These are phyloP conservation scores for Paramecium caudatum DNA, from an alignment of 73 alveolate species.

Conservation along the genomic window DNA sequence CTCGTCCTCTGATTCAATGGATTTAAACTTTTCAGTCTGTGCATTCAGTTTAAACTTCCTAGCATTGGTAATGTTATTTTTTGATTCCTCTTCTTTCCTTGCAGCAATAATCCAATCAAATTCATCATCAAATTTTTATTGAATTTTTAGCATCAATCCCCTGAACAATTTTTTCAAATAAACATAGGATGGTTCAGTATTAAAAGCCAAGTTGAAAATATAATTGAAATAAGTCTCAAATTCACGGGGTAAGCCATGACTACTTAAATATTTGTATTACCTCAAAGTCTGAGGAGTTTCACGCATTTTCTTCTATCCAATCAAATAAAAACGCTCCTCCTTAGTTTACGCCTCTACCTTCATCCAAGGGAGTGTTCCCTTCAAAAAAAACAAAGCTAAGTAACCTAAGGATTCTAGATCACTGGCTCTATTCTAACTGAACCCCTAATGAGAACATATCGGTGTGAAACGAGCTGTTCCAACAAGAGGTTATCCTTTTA, in stretches of 20 bases:
- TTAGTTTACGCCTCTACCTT: conserved; percentile 86
- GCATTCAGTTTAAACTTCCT: neutral
- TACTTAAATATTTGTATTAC: neutral
- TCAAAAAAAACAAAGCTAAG: conserved; percentile 85
- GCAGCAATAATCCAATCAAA: conserved; percentile 84
- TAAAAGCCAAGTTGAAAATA: conserved; percentile 82
- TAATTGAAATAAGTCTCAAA: conserved; percentile 80
- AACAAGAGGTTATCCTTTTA: conserved; percentile 81
- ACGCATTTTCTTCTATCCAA: conserved; percentile 76
- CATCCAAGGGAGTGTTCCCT: conserved; percentile 94
- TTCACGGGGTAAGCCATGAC: conserved; percentile 84
- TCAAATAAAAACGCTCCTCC: conserved; percentile 77
- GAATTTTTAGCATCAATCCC: conserved; percentile 80
- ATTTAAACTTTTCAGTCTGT: neutral
- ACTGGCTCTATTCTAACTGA: conserved; percentile 90
- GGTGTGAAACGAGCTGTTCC: conserved; percentile 92
- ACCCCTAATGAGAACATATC: conserved; percentile 86
- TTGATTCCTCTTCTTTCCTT: neutral
- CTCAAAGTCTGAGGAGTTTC: conserved; percentile 73
- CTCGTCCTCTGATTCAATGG: conserved; percentile 51
- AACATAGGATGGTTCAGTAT: conserved; percentile 88
- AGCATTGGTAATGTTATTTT: neutral
- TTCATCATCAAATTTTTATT: conserved; percentile 79
- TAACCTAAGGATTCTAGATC: conserved; percentile 91
- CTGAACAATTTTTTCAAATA: conserved; percentile 81